phyloP scores from a whole-genome alignment of 148 eudicot genomes.

The Rhododendron mucronatum region DNA sequence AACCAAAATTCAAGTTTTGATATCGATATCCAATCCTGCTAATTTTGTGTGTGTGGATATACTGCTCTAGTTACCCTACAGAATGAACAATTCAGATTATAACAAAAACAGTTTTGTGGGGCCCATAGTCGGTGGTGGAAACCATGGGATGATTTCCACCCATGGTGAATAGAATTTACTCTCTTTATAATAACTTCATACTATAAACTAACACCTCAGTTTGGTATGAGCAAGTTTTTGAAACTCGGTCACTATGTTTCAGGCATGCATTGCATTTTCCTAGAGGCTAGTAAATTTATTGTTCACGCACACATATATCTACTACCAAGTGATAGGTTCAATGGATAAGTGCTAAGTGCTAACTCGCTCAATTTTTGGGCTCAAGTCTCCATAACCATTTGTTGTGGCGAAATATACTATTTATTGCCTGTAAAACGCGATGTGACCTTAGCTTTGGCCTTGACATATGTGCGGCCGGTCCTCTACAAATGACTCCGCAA shows the following conservation, averaged over 20 bases:
- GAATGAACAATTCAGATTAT: too few relatives aligned
- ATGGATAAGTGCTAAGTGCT: background rate
- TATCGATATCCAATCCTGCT: too few relatives aligned
- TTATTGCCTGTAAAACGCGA: background rate
- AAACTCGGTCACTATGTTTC: background rate
- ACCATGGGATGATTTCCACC: too few relatives aligned
- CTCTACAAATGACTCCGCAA: background rate
- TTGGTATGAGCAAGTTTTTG: background rate
- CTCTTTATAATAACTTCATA: background rate
- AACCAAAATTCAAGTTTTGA: too few relatives aligned
- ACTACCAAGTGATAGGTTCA: background rate
- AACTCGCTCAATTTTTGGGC: background rate
- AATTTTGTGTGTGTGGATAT: too few relatives aligned
- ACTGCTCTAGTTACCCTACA: too few relatives aligned
- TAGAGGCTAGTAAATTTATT: background rate
- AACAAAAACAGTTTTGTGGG: too few relatives aligned
- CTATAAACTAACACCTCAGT: background rate
- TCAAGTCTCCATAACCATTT: background rate
- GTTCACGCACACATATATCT: background rate
- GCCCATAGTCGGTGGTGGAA: too few relatives aligned
- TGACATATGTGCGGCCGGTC: background rate
- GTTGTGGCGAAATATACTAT: background rate
- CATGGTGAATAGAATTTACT: too few relatives aligned
- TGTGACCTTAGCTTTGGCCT: background rate
- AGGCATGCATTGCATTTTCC: background rate